A percentile compares a stretch with the other conserved stretches of the same genome.
Conservation (phyloP, 331 rosid genomes). For the Pyrus hybrid region DNA sequence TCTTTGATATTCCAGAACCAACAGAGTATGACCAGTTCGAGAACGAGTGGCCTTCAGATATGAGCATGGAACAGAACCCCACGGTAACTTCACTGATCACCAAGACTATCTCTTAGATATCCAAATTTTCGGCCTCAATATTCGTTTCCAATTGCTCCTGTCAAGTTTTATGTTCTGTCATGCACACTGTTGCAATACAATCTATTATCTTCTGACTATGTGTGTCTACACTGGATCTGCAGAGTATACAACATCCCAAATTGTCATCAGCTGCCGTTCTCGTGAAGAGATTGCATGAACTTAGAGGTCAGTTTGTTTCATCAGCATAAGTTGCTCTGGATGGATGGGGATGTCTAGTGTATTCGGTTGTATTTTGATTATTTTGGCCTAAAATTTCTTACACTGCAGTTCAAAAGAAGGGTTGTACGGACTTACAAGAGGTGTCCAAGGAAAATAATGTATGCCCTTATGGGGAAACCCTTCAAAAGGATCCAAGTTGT, state of each 20-base stretch:
- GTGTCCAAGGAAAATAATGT: slow-evolving; percentile 33
- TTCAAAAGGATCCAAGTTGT: slow-evolving; percentile 52
- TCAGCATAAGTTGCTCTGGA: not conserved
- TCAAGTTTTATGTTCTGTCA: not conserved
- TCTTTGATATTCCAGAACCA: slow-evolving; percentile 85
- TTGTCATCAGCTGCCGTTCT: slow-evolving; percentile 51
- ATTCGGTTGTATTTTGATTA: slow-evolving; percentile 4
- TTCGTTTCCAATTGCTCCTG: slow-evolving; percentile 9
- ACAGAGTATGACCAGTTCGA: slow-evolving; percentile 41
- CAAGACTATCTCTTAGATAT: not conserved
- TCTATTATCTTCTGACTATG: slow-evolving; percentile 3
- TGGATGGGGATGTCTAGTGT: not conserved
- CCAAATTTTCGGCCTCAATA: not conserved
- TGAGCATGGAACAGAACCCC: slow-evolving; percentile 30
- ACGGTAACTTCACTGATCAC: slow-evolving; percentile 24
- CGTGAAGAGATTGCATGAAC: slow-evolving; percentile 63
- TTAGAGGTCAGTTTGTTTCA: slow-evolving; percentile 49
- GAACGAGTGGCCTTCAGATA: slow-evolving; percentile 53
- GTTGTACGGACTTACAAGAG: slow-evolving; percentile 58
- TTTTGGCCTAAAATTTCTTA: not conserved
- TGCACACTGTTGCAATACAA: not conserved
- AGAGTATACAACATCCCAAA: slow-evolving; percentile 39
- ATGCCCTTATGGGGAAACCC: slow-evolving; percentile 63
- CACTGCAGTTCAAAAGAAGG: slow-evolving; percentile 71
- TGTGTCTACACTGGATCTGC: slow-evolving; percentile 7